phyloP scores from a whole-genome alignment of 1,284 basidiomycete genomes.

The Malassezia japonica region DNA sequence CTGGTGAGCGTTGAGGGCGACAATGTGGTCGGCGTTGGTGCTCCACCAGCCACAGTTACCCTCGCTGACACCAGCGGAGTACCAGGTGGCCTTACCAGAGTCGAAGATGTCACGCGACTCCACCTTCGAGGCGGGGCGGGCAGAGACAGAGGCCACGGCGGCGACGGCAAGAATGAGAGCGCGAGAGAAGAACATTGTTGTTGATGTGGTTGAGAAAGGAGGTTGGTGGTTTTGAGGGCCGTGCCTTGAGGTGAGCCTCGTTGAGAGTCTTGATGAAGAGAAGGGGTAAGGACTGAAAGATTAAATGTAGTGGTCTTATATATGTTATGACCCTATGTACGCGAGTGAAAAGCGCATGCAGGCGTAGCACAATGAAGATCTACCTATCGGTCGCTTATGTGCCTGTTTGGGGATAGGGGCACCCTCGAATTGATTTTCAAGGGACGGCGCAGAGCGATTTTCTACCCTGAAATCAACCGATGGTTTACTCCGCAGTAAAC shows the following conservation, averaged over 20 bases:
- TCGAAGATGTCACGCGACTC: conserved; percentile 1
- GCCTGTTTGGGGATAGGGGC: background rate
- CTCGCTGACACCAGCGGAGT: conserved; percentile 28
- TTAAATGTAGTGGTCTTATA: background rate
- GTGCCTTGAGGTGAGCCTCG: conserved; percentile 3
- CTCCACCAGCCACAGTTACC: conserved; percentile 24
- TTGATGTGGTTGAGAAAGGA: background rate
- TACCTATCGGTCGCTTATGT: background rate
- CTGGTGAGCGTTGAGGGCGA: conserved; percentile 39
- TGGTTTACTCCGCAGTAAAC: too few relatives aligned
- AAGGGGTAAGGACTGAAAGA: background rate
- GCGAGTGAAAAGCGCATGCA: too few relatives aligned
- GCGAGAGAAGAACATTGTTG: conserved; percentile 31
- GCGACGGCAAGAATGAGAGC: conserved; percentile 24
- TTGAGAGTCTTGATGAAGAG: too few relatives aligned
- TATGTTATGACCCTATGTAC: background rate
- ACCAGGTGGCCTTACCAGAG: conserved; percentile 34
- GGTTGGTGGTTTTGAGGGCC: background rate
- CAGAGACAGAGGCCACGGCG: conserved; percentile 28
- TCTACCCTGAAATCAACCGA: too few relatives aligned
- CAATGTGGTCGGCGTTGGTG: conserved; percentile 24
- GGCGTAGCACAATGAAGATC: background rate
- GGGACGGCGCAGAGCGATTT: background rate
- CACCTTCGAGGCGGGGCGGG: conserved; percentile 27
- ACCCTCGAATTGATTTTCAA: background rate